Percentiles rank a stretch among this genome's conserved stretches.
Evolutionary conservation across 2,329 filamentous ascomycete genomes (phyloP).

Genomic region (Helminthosporium solani): DNA sequence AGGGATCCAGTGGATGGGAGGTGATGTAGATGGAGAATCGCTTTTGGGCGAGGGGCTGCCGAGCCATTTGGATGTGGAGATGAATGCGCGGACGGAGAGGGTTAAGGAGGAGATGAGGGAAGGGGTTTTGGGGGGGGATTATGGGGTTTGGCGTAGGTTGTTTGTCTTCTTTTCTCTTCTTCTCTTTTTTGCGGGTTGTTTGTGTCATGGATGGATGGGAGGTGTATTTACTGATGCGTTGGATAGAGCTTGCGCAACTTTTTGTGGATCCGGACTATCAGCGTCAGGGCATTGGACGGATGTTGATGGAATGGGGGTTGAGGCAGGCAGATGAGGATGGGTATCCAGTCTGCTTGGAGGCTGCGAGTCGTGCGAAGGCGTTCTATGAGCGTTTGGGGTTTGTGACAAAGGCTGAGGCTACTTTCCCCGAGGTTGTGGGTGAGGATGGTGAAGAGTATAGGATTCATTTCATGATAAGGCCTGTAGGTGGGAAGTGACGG

Average conservation of each 20-base stretch:
- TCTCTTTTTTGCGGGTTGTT: too few species aligned
- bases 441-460: slow-evolving; percentile 2
- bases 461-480: slow-evolving; percentile 3
- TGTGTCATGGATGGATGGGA: too few species aligned
- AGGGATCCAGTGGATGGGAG: slow-evolving; percentile 4
- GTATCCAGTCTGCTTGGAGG: slow-evolving; percentile 16
- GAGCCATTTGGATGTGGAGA: slow-evolving; percentile 2
- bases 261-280: slow-evolving; percentile 19
- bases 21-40: background rate
- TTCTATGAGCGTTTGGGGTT: slow-evolving; percentile 19
- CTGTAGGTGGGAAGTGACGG: background rate
- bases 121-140: slow-evolving; percentile 6
- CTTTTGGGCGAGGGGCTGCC: background rate
- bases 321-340: slow-evolving; percentile 17
- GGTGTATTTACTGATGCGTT: background rate
- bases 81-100: background rate
- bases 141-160: slow-evolving; percentile 16
- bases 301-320: slow-evolving; percentile 17
- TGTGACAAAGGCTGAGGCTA: background rate
- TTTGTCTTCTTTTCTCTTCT: slow-evolving; percentile 1
- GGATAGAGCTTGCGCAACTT: slow-evolving; percentile 14
- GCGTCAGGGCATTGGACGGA: slow-evolving; percentile 15
- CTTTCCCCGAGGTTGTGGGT: background rate
- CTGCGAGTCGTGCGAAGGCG: slow-evolving; percentile 7
- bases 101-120: slow-evolving; percentile 4